A percentile compares a stretch with the other conserved stretches of the same genome.
Conservation (phyloP, 2,329 filamentous ascomycete genomes). For the Nemania abortiva region DNA sequence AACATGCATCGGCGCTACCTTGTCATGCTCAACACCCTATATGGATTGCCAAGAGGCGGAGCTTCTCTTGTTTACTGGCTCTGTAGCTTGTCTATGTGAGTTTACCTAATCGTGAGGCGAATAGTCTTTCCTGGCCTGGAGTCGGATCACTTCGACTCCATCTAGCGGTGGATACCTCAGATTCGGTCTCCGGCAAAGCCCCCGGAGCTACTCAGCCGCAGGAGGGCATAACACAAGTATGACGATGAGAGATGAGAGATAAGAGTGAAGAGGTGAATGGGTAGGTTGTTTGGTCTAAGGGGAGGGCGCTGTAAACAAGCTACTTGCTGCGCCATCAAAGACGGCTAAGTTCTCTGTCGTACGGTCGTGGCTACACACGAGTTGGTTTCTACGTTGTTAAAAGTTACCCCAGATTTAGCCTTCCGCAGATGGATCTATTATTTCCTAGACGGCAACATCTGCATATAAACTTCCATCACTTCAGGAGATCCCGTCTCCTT, state of each 20-base stretch:
- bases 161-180: neutral
- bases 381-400: neutral
- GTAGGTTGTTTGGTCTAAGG: neutral
- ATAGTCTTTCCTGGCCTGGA: neutral
- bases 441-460: neutral
- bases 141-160: neutral
- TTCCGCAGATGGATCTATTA: conserved; percentile 10
- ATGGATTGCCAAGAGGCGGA: no score
- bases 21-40: no score
- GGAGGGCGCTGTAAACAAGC: neutral
- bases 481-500: neutral
- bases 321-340: neutral
- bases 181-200: neutral
- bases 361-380: neutral
- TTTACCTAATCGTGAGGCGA: neutral
- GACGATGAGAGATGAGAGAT: neutral
- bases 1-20: no score
- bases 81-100: no score
- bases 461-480: neutral
- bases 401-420: neutral
- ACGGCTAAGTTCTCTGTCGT: no score
- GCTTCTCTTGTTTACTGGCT: no score
- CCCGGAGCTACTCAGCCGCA: neutral
- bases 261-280: no score
- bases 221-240: neutral